Percentiles rank a stretch among this genome's conserved stretches.
phyloP scores from a whole-genome alignment of 441 rosid species.

The Arabidopsis lyrata region DNA sequence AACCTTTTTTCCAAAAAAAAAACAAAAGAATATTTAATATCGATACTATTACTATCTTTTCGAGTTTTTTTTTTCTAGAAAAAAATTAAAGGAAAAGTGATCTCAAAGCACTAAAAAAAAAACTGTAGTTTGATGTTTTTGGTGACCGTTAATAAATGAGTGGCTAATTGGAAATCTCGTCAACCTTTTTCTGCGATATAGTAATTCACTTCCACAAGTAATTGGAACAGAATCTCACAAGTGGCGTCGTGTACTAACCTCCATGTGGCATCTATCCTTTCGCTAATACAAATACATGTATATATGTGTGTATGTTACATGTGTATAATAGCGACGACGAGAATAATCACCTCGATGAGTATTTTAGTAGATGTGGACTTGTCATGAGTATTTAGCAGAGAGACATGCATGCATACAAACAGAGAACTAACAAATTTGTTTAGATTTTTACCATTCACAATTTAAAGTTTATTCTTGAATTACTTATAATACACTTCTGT shows the following conservation, averaged over 20 bases:
- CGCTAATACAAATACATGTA: constrained; percentile 1
- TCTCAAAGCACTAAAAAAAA: constrained; percentile 36
- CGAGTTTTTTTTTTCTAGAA: background rate
- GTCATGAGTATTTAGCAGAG: constrained; percentile 23
- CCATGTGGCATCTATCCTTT: constrained; percentile 25
- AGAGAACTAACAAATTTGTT: background rate
- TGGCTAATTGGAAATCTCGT: constrained; percentile 38
- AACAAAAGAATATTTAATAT: too few relatives aligned
- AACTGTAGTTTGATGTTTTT: constrained; percentile 32
- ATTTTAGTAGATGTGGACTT: constrained; percentile 36
- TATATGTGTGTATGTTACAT: constrained; percentile 1
- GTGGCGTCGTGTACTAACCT: background rate
- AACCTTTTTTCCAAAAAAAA: too few relatives aligned
- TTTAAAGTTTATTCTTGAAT: background rate
- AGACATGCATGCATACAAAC: constrained; percentile 27
- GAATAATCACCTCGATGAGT: constrained; percentile 33
- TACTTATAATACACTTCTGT: background rate
- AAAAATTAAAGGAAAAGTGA: background rate
- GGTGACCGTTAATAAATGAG: constrained; percentile 42
- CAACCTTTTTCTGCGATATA: constrained; percentile 38
- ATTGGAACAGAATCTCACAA: constrained; percentile 46
- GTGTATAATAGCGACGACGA: constrained; percentile 7
- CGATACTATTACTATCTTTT: background rate
- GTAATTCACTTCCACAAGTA: constrained; percentile 42
- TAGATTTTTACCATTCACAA: background rate